Base-by-base conservation (phyloP, 495 filamentous ascomycete species). In the Sordaria brevicollis region DNA sequence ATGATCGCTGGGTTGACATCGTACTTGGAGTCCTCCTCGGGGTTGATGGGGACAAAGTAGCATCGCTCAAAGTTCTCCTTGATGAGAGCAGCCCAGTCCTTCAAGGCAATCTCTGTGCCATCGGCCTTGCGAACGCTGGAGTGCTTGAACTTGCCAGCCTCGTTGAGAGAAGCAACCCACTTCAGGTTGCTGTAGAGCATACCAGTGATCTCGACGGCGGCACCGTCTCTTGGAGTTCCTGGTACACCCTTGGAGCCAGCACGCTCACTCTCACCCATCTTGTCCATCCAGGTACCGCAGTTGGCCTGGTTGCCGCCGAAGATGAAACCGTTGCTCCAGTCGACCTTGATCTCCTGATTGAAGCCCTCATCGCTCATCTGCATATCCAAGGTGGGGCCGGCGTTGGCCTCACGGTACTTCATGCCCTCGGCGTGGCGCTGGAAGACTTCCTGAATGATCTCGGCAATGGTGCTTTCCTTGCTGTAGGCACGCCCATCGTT, bases 281-380 rank as follows among this genome's bases (percentile, higher is more conserved):
- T 99, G 82, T 99, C 96, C 91, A 97, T 96, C 96, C 96, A 99
- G 5, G 96, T 99, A 68, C 96, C 96, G 74, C 96, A 99, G 76
- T 99, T 99, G 77, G 81, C 83, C 77, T 97, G 93, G 73, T 90
- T 97, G 38, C 96, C 96, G 39, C 96, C 96, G 73, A 94, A 96
- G 70, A 99, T 89, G 67, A 99, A 85, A 19, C 96, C 96, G 2
- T 91, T 97, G 11, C 87, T 84, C 96, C 95, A 98, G 76, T 98
- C 94, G 13, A 96, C 92, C 34, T 90, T 88, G 71, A 98, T 88
- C 68, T 97, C 88, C 39, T 95, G 91, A 71, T 96, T 86, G 81
- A 99, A 99, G 2, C 96, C 96, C 73, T 91, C 91, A 17, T 90
- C 82, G 74, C 88, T 93, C 96, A 98, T 99, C 78, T 98, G 94